These are phyloP conservation scores for Pyrus communis DNA, from an alignment of 306 rosid genomes.

Conservation along the genomic window DNA sequence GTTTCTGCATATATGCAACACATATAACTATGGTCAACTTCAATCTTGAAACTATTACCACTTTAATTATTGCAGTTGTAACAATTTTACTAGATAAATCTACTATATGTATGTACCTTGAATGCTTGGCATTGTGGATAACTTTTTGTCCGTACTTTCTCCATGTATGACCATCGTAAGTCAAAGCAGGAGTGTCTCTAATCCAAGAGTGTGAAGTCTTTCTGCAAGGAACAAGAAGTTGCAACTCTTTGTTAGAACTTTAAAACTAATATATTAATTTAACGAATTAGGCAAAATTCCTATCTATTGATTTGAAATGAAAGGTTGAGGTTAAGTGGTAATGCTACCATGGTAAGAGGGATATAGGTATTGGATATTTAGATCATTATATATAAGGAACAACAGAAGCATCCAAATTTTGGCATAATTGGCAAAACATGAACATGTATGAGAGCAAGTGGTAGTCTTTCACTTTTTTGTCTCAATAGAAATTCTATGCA, in stretches of 20 bases:
- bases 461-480: neutral
- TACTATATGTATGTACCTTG: conserved; percentile 31
- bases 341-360: neutral
- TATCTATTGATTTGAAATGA: neutral
- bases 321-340: neutral
- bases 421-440: neutral
- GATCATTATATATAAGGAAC: neutral
- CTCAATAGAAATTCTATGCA: neutral
- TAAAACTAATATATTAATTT: too few relatives aligned
- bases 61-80: neutral
- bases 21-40: neutral
- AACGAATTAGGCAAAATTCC: neutral
- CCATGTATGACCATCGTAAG: conserved; percentile 63
- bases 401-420: neutral
- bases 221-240: conserved; percentile 21
- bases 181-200: conserved; percentile 27
- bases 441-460: neutral
- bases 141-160: conserved; percentile 73
- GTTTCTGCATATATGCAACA: conserved; percentile 30
- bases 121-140: conserved; percentile 31
- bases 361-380: neutral
- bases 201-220: conserved; percentile 32
- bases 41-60: neutral
- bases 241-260: neutral
- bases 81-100: neutral